Percentiles rank a stretch among this genome's conserved stretches.
Conservation (phyloP, 805 yeast species). For the Starmerella vaccinii region DNA sequence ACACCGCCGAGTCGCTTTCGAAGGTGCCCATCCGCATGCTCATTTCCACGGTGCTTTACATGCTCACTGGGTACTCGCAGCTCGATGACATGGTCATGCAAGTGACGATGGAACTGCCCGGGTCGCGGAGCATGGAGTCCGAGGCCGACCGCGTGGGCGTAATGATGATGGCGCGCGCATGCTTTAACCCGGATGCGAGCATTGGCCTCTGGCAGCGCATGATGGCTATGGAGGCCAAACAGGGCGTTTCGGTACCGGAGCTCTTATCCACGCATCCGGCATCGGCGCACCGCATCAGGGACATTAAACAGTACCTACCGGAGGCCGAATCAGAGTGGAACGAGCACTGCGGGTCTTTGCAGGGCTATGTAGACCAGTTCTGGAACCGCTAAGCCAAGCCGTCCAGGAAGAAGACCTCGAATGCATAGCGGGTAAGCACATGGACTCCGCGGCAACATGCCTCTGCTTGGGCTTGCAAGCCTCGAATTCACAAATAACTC, state of each 20-base stretch:
- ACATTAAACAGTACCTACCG: constrained; percentile 56
- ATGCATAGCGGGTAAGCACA: no score
- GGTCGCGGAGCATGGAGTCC: constrained; percentile 85
- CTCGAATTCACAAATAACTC: no score
- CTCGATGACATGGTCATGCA: constrained; percentile 45
- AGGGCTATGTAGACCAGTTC: constrained; percentile 2
- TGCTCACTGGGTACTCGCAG: constrained; percentile 49
- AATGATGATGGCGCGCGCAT: constrained; percentile 81
- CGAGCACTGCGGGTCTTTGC: constrained; percentile 10
- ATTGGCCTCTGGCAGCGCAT: constrained; percentile 74
- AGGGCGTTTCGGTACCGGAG: constrained; percentile 40
- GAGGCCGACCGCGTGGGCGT: constrained; percentile 95
- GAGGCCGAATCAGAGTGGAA: constrained; percentile 27
- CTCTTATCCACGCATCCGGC: constrained; percentile 85
- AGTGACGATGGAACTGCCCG: constrained; percentile 62
- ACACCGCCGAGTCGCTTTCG: constrained; percentile 73
- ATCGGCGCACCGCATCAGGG: constrained; percentile 56
- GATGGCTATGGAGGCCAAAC: constrained; percentile 40
- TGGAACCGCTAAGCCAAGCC: neutral
- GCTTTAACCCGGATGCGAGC: constrained; percentile 70
- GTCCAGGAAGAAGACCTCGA: neutral
- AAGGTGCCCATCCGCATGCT: constrained; percentile 60
- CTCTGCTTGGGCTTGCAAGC: no score
- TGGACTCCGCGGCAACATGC: no score
- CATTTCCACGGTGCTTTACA: constrained; percentile 43